These are phyloP conservation scores for Zopfochytrium polystomum DNA, from an alignment of 371 early-diverging fungal genomes.

Conservation along the genomic window DNA sequence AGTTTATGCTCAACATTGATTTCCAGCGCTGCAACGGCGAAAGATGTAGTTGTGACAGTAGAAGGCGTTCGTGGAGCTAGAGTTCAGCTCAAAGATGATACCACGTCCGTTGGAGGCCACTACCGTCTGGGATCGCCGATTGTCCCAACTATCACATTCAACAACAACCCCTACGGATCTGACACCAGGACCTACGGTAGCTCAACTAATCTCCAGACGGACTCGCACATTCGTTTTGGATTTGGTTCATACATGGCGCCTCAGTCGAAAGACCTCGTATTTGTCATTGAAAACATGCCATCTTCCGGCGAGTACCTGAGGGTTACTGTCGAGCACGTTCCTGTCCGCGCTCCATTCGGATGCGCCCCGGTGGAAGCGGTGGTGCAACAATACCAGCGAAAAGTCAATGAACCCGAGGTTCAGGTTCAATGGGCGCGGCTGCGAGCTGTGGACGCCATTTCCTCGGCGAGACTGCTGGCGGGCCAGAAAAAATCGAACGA, in stretches of 20 bases:
- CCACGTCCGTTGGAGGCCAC: not conserved
- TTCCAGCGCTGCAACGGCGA: not conserved
- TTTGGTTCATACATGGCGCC: constrained; percentile 8
- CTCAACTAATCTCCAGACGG: too few relatives aligned
- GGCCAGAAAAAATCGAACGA: not conserved
- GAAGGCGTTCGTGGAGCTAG: constrained; percentile 14
- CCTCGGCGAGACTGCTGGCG: constrained; percentile 2
- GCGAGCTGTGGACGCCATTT: constrained; percentile 4
- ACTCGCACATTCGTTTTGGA: not conserved
- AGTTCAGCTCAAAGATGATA: constrained; percentile 2
- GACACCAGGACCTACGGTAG: too few relatives aligned
- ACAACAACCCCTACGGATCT: too few relatives aligned
- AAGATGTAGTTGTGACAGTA: constrained; percentile 7
- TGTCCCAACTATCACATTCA: too few relatives aligned
- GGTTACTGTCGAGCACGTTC: constrained; percentile 1
- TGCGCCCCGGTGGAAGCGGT: not conserved
- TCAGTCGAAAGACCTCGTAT: constrained; percentile 18
- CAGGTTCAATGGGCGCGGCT: constrained; percentile 12
- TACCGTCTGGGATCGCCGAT: too few relatives aligned
- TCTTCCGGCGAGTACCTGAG: constrained; percentile 3
- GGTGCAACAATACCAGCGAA: not conserved
- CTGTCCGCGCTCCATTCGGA: not conserved
- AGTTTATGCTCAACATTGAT: too few relatives aligned
- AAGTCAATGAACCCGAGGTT: constrained; percentile 7
- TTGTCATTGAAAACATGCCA: constrained; percentile 12